A percentile compares a stretch with the other conserved stretches of the same genome.
These are phyloP conservation scores for Orobanche coerulescens DNA, from an alignment of 257 asterid genomes.

Conservation along the genomic window DNA sequence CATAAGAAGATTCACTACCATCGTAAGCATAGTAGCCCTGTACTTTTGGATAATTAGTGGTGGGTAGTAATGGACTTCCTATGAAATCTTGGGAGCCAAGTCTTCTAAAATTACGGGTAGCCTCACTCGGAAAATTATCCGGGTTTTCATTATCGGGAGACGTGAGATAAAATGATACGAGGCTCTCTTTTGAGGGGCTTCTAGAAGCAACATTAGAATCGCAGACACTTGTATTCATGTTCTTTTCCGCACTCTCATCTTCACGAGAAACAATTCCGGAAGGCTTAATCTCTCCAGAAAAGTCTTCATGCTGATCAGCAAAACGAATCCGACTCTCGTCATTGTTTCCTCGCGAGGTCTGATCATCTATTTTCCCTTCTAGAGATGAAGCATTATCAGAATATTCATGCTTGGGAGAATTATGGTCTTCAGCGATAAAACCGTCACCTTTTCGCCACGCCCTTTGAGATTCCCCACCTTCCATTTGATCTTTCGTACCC, in stretches of 20 bases:
- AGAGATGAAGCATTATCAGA: conserved; percentile 19
- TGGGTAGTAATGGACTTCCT: conserved; percentile 29
- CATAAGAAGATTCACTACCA: conserved; percentile 66
- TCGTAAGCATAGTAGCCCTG: conserved; percentile 45
- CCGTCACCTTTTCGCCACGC: conserved; percentile 5
- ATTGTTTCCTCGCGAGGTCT: conserved; percentile 18
- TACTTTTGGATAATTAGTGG: conserved; percentile 32
- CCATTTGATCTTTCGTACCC: background rate
- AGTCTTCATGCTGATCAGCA: conserved; percentile 22
- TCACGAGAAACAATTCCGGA: conserved; percentile 13
- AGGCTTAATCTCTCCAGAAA: conserved; percentile 14
- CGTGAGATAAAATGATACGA: conserved; percentile 23
- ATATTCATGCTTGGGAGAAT: conserved; percentile 21
- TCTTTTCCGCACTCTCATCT: conserved; percentile 21
- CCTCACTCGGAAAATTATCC: conserved; percentile 25
- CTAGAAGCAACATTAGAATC: conserved; percentile 23
- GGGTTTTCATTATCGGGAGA: conserved; percentile 34
- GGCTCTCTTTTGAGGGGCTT: conserved; percentile 29
- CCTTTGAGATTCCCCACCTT: background rate
- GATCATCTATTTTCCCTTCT: conserved; percentile 17
- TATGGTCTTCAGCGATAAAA: conserved; percentile 12
- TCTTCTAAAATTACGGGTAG: conserved; percentile 28
- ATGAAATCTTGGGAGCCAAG: conserved; percentile 33
- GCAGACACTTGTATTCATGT: background rate
- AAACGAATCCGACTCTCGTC: conserved; percentile 20